Evolutionary conservation across 345 rosid genomes (phyloP), one percentile per base, ranked within the genome.

Genomic region (Erodium maritimum): DNA sequence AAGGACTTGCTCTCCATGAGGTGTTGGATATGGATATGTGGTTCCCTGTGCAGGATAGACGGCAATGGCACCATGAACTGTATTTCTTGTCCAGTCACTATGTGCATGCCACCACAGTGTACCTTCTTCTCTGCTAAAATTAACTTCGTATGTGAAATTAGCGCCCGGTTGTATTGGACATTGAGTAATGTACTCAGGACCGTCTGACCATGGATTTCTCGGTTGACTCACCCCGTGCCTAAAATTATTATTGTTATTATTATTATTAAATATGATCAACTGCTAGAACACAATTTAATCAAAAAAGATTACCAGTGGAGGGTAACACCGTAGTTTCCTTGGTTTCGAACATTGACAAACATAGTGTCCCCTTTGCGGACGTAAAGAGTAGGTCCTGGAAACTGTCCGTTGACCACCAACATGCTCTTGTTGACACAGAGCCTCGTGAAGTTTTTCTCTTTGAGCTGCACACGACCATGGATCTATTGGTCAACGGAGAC

Each of bases 71-170:
- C 80, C 77, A 19, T 77, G 68, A 4, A 77, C 67, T 0, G 77
- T 76, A 21, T 60, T 71, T 18, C 80, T 23, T 19, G 76, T 63
- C 77, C 80, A 76, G 4, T 70, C 71, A 14, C 74, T 76, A 2
- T 75, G 80, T 16, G 80, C 72, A 33, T 72, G 80, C 80, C 80
- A 76, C 80, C 77, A 72, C 3, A 76, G 34, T 0, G 75, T 73
- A n/a, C 77, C 77, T 70, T 69, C 77, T 52, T 73, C 75, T 0
- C 24, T 25, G 2, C 67, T 53, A 21, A 72, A 60, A 12, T 34
- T 61, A 5, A 76, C 60, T 37, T 67, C 61, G 0, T 76, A 69
- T 0, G 72, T 73, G 59, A 59, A 65, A 1, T 65, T 65, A 8
- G 52, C 42, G 4, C 69, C 63, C 0, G 69, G 63, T 1, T 29